Percentiles rank a stretch among this genome's conserved stretches.
Evolutionary conservation across 2,329 filamentous ascomycete genomes (phyloP).

Genomic region (Sarocladiaceae sp.): DNA sequence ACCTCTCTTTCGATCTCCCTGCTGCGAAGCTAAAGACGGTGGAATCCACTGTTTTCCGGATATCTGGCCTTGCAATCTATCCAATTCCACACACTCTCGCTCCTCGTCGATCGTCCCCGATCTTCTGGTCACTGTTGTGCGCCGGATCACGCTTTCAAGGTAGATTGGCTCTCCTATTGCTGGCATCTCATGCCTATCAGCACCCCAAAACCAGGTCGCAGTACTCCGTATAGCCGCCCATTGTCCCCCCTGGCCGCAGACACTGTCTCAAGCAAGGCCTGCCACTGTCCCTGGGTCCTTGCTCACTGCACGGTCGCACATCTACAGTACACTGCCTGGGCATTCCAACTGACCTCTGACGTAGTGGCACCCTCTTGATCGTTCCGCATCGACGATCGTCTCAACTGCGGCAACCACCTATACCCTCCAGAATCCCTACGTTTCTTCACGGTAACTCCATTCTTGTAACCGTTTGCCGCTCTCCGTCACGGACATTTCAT

Average conservation of each 20-base stretch:
- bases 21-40: not conserved
- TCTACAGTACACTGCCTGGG: not conserved
- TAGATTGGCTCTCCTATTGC: constrained; percentile 1
- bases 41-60: constrained; percentile 1
- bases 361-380: constrained; percentile 8
- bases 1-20: not conserved
- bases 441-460: not conserved
- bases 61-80: not conserved
- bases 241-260: too few species aligned
- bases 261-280: not conserved
- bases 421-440: not conserved
- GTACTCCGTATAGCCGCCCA: too few species aligned
- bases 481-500: not conserved
- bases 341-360: constrained; percentile 10
- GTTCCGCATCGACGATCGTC: constrained; percentile 9
- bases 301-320: not conserved
- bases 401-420: constrained; percentile 2
- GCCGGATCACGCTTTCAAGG: not conserved
- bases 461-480: not conserved
- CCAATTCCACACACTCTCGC: not conserved
- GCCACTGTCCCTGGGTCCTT: not conserved
- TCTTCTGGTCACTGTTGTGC: not conserved
- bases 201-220: not conserved
- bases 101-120: not conserved
- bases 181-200: constrained; percentile 1